Conservation (phyloP, 768 basidiomycete genomes). For the Trametes cinnabarina region DNA sequence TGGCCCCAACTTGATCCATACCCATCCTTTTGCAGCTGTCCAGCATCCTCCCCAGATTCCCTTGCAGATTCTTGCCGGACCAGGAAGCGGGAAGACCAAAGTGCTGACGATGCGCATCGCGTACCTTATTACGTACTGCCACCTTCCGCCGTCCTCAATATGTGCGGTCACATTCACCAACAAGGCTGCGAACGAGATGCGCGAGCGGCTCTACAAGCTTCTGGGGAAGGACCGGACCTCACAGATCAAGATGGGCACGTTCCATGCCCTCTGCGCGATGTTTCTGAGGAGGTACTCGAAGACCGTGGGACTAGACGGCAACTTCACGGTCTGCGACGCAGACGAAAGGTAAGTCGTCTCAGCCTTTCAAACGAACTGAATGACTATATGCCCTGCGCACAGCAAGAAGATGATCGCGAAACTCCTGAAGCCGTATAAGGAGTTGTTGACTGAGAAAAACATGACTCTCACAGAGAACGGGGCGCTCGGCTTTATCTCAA, state of each 20-base stretch:
- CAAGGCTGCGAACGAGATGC: slow-evolving; percentile 89
- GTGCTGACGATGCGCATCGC: slow-evolving; percentile 70
- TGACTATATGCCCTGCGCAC: slow-evolving; percentile 3
- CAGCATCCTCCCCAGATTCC: slow-evolving; percentile 58
- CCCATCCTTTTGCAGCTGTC: slow-evolving; percentile 55
- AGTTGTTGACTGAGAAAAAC: slow-evolving; percentile 44
- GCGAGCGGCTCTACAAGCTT: slow-evolving; percentile 59
- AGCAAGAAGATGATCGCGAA: slow-evolving; percentile 69
- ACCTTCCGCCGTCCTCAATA: slow-evolving; percentile 54
- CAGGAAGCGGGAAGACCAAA: slow-evolving; percentile 74
- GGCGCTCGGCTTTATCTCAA: slow-evolving; percentile 65
- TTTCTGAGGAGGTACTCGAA: slow-evolving; percentile 67
- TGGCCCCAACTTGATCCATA: not conserved
- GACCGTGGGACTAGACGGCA: slow-evolving; percentile 56
- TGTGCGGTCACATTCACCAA: slow-evolving; percentile 88
- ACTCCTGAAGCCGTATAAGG: slow-evolving; percentile 56
- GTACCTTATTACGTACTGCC: slow-evolving; percentile 55
- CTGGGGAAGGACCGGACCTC: slow-evolving; percentile 59
- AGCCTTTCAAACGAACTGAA: not conserved
- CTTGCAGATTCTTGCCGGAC: slow-evolving; percentile 80
- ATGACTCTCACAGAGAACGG: slow-evolving; percentile 54
- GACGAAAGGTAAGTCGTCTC: slow-evolving; percentile 63
- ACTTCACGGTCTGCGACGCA: slow-evolving; percentile 82
- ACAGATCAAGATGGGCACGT: slow-evolving; percentile 69
- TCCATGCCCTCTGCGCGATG: slow-evolving; percentile 71